Evolutionary conservation across 2,329 filamentous ascomycete genomes (phyloP).

Genomic region (Ophiognomonia clavigignenti-juglandacearum): DNA sequence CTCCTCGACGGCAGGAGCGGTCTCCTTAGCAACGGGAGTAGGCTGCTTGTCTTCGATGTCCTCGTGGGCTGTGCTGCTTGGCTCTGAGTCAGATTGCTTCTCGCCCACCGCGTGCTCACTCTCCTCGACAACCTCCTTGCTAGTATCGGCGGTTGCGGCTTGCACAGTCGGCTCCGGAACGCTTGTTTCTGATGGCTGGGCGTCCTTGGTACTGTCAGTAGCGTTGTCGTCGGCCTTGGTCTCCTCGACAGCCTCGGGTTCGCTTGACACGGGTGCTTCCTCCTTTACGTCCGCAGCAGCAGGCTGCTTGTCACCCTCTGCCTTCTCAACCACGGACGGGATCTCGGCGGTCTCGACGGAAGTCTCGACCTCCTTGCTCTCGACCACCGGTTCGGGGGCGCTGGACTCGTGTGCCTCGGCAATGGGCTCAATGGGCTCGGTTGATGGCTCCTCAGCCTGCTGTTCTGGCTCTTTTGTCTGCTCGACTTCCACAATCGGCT

Average conservation of each 20-base stretch:
- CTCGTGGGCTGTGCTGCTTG: slow-evolving; percentile 1
- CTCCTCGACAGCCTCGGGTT: not conserved
- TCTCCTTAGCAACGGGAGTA: not conserved
- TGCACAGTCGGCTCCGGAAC: not conserved
- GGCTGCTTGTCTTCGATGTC: not conserved
- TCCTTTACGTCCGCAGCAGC: not conserved
- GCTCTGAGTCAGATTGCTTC: no score
- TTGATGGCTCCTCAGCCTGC: not conserved
- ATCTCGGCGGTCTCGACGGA: not conserved
- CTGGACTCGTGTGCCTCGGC: not conserved
- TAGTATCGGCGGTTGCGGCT: not conserved
- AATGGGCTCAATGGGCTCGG: no score
- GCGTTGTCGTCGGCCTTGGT: no score
- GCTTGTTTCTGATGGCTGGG: not conserved
- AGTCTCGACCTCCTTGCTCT: not conserved
- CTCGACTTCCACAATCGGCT: not conserved
- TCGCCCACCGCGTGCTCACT: not conserved
- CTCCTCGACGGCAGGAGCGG: no score
- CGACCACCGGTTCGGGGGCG: not conserved
- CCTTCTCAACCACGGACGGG: not conserved
- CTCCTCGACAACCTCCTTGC: not conserved
- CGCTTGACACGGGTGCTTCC: not conserved
- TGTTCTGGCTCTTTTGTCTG: no score
- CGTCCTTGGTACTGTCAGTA: no score
- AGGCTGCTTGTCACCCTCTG: not conserved